A percentile compares a stretch with the other conserved stretches of the same genome.
phyloP scores from a whole-genome alignment of 2,329 filamentous ascomycete species.

The Colletotrichum lindemuthianum region DNA sequence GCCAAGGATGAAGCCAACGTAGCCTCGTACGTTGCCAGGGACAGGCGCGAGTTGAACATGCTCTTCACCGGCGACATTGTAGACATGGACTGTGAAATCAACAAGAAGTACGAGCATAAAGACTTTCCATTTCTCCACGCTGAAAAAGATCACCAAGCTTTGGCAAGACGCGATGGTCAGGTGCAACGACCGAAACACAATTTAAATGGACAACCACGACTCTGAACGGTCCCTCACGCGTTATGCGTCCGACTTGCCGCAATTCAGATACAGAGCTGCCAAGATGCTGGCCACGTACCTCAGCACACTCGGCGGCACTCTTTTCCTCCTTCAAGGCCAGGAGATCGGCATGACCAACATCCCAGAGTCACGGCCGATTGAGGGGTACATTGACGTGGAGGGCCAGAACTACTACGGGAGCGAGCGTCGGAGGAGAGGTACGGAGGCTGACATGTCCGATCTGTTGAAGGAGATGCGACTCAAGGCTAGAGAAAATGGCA shows the following conservation, averaged over 20 bases:
- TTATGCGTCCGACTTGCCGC: constrained; percentile 52
- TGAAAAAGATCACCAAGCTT: constrained; percentile 47
- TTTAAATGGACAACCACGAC: constrained; percentile 67
- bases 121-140: constrained; percentile 47
- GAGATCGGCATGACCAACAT: constrained; percentile 44
- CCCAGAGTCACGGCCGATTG: constrained; percentile 52
- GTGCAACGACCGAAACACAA: constrained; percentile 57
- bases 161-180: constrained; percentile 51
- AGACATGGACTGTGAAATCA: constrained; percentile 49
- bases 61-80: constrained; percentile 42
- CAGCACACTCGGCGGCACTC: constrained; percentile 52
- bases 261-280: constrained; percentile 50
- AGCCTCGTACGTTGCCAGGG: constrained; percentile 57
- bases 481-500: constrained; percentile 42
- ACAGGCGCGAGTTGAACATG: constrained; percentile 48
- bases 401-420: constrained; percentile 51
- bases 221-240: constrained; percentile 61
- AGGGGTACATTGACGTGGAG: constrained; percentile 56
- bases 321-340: constrained; percentile 62
- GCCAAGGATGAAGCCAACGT: constrained; percentile 57
- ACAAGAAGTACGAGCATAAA: constrained; percentile 52
- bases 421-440: constrained; percentile 36
- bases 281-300: constrained; percentile 59
- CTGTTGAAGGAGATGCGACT: constrained; percentile 53
- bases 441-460: constrained; percentile 43